A percentile compares a stretch with the other conserved stretches of the same genome.
phyloP scores from a whole-genome alignment of 805 yeast genomes.

The Saccharomycopsis schoenii region DNA sequence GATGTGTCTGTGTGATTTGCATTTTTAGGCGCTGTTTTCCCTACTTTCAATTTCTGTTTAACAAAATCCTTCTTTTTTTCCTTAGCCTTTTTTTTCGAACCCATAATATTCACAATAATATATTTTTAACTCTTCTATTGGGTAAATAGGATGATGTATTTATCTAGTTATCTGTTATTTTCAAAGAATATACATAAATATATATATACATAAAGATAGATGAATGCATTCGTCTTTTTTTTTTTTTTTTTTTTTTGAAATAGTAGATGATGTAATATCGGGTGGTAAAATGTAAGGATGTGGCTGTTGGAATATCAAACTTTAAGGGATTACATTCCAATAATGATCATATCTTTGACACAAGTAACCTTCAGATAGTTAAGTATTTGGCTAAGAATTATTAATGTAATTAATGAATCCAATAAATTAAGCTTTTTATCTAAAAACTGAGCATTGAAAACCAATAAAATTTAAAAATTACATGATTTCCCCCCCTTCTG shows the following conservation, averaged over 20 bases:
- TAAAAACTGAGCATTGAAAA: neutral
- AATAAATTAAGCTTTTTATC: no score
- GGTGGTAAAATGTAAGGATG: neutral
- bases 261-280: neutral
- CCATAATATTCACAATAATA: conserved; percentile 27
- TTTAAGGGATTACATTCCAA: neutral
- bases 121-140: no score
- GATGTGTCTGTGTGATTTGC: conserved; percentile 79
- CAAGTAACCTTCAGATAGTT: neutral
- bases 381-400: no score
- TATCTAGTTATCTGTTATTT: no score
- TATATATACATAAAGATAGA: neutral
- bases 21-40: conserved; percentile 65
- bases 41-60: conserved; percentile 78
- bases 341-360: neutral
- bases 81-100: conserved; percentile 44
- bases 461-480: neutral
- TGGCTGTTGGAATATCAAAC: neutral
- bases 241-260: neutral
- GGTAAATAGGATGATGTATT: no score
- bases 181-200: neutral
- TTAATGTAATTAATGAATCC: neutral
- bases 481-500: neutral
- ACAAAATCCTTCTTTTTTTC: conserved; percentile 67
- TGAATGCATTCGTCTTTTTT: no score